Percentiles rank a stretch among this genome's conserved stretches.
Evolutionary conservation across 176 grass and related monocot genomes (phyloP).

Genomic region (Triticum urartu): DNA sequence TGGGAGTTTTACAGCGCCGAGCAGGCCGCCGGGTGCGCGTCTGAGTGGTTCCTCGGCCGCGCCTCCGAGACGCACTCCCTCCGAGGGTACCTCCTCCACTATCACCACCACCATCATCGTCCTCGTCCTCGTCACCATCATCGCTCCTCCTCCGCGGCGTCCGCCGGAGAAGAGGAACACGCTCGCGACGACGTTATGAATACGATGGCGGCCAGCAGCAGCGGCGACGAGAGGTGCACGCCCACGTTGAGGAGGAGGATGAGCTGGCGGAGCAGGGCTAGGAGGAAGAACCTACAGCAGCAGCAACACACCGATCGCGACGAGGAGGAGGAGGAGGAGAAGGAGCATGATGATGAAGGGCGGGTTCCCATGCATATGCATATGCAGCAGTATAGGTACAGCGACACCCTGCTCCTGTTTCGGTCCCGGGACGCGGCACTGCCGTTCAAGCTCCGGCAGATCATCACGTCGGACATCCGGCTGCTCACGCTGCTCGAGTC

Average conservation of each 20-base stretch:
- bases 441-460: conserved; percentile 56
- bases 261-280: background rate
- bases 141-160: background rate
- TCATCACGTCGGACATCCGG: conserved; percentile 78
- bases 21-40: conserved; percentile 54
- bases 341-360: too few species aligned
- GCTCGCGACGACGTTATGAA: background rate
- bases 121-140: background rate
- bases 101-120: background rate
- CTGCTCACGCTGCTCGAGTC: conserved; percentile 79
- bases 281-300: background rate
- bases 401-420: conserved; percentile 60
- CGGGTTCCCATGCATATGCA: too few species aligned
- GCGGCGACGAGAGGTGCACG: background rate
- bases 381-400: conserved; percentile 53
- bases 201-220: background rate
- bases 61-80: conserved; percentile 44
- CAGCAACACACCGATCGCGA: background rate
- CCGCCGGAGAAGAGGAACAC: background rate
- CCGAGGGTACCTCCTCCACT: conserved; percentile 40
- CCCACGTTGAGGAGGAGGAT: background rate
- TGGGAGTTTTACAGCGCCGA: conserved; percentile 88
- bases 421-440: conserved; percentile 58
- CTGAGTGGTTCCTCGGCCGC: conserved; percentile 55
- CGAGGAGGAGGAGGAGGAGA: background rate